Evolutionary conservation across 495 filamentous ascomycete species (phyloP).

Genomic region (Neurospora sp.): DNA sequence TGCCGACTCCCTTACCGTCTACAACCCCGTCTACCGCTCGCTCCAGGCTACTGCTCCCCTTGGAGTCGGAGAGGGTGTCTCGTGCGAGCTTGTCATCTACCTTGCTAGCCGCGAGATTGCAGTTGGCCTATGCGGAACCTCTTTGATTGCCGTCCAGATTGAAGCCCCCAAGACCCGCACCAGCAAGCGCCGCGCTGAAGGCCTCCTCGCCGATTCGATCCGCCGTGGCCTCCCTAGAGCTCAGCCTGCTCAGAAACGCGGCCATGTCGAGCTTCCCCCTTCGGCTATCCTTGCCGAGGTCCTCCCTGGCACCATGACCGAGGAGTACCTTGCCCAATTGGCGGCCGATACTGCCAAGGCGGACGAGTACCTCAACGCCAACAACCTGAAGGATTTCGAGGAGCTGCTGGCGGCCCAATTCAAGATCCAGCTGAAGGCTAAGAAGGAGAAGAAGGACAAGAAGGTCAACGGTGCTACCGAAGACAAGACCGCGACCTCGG

Average conservation of each 20-base stretch:
- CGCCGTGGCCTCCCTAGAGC: constrained; percentile 40
- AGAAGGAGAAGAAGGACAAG: not conserved
- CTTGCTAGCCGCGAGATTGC: constrained; percentile 54
- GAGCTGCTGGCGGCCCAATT: constrained; percentile 36
- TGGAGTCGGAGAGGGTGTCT: constrained; percentile 13
- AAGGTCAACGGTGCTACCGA: constrained; percentile 6
- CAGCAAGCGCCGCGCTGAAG: constrained; percentile 52
- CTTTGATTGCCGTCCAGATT: constrained; percentile 52
- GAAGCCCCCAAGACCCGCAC: constrained; percentile 48
- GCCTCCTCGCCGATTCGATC: constrained; percentile 61
- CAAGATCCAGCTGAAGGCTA: constrained; percentile 19
- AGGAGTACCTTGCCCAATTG: constrained; percentile 25
- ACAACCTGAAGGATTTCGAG: constrained; percentile 45
- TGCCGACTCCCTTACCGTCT: constrained; percentile 36
- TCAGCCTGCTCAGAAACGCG: constrained; percentile 6
- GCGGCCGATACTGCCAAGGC: constrained; percentile 28
- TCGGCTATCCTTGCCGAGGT: constrained; percentile 26
- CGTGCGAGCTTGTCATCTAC: constrained; percentile 45
- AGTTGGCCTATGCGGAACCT: constrained; percentile 45
- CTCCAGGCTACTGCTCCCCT: constrained; percentile 46
- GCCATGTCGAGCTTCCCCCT: constrained; percentile 2
- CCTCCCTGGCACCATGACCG: constrained; percentile 28
- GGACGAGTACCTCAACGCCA: constrained; percentile 32
- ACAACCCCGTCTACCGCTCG: constrained; percentile 58
- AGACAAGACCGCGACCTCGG: not conserved